phyloP scores from a whole-genome alignment of 2,329 filamentous ascomycete species.

The Beauveria caledonica region DNA sequence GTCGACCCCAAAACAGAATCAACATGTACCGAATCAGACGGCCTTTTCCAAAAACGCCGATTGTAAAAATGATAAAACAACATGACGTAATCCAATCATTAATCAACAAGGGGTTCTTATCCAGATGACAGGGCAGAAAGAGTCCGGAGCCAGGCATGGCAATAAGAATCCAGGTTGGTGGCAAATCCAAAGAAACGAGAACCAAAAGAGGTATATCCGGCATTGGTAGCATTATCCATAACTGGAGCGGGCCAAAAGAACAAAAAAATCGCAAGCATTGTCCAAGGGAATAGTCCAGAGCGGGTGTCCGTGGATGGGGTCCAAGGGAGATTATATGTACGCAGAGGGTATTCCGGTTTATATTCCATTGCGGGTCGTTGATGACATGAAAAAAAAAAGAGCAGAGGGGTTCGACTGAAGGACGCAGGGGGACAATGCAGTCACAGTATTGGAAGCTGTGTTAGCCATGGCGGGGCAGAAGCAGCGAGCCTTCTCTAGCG shows the following conservation, averaged over 20 bases:
- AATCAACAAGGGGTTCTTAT: neutral
- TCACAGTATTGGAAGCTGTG: conserved; percentile 1
- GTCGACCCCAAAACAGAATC: conserved; percentile 3
- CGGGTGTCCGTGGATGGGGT: conserved; percentile 4
- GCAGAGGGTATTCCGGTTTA: conserved; percentile 2
- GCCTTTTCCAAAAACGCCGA: conserved; percentile 10
- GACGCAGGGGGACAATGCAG: conserved; percentile 22
- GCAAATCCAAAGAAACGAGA: conserved; percentile 4
- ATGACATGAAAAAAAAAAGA: neutral
- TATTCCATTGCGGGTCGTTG: conserved; percentile 6
- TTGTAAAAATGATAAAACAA: neutral
- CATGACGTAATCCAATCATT: conserved; percentile 4
- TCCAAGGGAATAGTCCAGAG: conserved; percentile 6
- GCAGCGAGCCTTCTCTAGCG: conserved; percentile 20
- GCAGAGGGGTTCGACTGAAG: conserved; percentile 17
- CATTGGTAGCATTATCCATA: conserved; percentile 19
- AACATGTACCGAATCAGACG: neutral
- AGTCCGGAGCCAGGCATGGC: conserved; percentile 5
- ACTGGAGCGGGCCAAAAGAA: conserved; percentile 12
- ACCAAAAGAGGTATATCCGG: conserved; percentile 8
- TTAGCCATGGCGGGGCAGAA: neutral
- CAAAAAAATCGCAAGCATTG: conserved; percentile 16
- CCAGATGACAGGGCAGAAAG: neutral
- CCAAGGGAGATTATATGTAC: conserved; percentile 4
- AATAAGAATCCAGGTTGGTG: conserved; percentile 2